Base-by-base conservation (phyloP, 2,329 filamentous ascomycete genomes). In the Diatrype stigma region DNA sequence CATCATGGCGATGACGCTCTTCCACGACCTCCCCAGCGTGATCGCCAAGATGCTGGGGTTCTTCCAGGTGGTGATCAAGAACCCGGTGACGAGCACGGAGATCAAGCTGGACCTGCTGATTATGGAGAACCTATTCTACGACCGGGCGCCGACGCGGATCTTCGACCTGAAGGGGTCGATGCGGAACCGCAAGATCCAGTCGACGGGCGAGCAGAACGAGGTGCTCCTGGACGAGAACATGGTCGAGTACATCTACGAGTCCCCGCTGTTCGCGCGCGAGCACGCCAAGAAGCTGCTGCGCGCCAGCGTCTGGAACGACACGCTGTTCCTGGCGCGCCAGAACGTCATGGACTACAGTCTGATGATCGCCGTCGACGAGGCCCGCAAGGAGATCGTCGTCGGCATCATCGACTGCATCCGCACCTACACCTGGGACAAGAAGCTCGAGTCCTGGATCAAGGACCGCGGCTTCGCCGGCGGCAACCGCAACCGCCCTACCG, bases 41-140 rank as follows among this genome's bases (percentile, higher is more conserved):
- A 99, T 99, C 63, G 94, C 94, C 28, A 99, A 99, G 74, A 99
- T 99, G 94, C 83, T 99, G 49, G 94, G 94, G 0, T 95, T 99
- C 68, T 99, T 96, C 73, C 93, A 97, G 62, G 88, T 99, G 46
- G 88, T 93, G 58, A 96, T 99, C 73, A 96, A 96, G 73, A 97
- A 97, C 61, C 90, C 94, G 0, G 78, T 82, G 17, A 96, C 92
- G 0, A 92, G 91, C 46, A 89, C 89, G 0, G 94, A 99, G 66
- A 93, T 96, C 69, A 96, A 96, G 66, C 90, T 93, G 70, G 96
- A 95, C 69, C 79, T 99, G 48, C 77, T 99, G 4, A 80, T 99
- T 17, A 99, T 97, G 85, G 94, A 99, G 71, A 99, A 99, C 60
- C 74, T 99, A 16, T 99, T 99, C 69, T 99, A 99, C 65, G 94